These are phyloP conservation scores for Vanrija humicola DNA, from an alignment of 1,284 basidiomycete genomes.

Conservation along the genomic window DNA sequence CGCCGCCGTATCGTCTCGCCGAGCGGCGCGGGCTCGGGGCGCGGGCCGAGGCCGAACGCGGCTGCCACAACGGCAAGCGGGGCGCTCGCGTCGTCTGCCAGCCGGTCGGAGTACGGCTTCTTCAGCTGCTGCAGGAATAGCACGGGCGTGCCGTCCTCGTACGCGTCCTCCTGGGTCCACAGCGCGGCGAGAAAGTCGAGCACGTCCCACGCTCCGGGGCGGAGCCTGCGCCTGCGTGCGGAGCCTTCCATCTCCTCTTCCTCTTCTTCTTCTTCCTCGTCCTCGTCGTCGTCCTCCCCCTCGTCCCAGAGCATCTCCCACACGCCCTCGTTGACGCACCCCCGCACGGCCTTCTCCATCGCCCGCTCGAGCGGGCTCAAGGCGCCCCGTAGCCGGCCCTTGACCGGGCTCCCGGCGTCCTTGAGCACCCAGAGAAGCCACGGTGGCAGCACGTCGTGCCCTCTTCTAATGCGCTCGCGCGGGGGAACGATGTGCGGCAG, in stretches of 20 bases:
- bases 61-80: constrained; percentile 17
- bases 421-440: constrained; percentile 2
- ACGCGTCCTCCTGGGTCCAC: constrained; percentile 26
- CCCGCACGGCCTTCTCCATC: constrained; percentile 10
- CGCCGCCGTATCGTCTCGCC: constrained; percentile 1
- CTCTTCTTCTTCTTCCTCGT: constrained; percentile 6
- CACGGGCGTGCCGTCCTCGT: neutral
- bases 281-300: constrained; percentile 1
- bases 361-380: constrained; percentile 8
- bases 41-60: neutral
- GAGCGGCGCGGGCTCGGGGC: neutral
- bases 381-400: neutral
- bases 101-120: constrained; percentile 15
- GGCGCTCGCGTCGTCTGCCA: constrained; percentile 18
- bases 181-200: constrained; percentile 29
- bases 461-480: neutral
- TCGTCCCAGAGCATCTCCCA: constrained; percentile 28
- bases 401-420: constrained; percentile 11
- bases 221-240: neutral
- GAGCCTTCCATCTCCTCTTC: constrained; percentile 6
- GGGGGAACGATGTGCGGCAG: constrained; percentile 4
- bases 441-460: neutral
- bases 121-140: constrained; percentile 28
- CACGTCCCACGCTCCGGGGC: constrained; percentile 26
- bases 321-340: constrained; percentile 20